Base-by-base conservation (phyloP, 75 land plant species). In the Isoetes taiwanensis region DNA sequence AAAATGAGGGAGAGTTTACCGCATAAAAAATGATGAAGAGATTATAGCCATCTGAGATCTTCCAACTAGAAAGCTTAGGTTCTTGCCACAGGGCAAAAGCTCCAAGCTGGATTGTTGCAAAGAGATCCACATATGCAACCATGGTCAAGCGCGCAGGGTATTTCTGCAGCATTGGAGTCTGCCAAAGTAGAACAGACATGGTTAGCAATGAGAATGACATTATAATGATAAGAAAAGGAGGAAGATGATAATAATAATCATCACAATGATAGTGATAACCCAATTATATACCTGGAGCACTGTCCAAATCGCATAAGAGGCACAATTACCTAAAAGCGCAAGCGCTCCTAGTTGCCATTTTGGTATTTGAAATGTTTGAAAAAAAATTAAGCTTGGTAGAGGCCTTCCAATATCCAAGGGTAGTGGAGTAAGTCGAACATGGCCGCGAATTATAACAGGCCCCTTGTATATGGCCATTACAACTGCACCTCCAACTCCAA, bases 391-490 rank as follows among this genome's bases (percentile, higher is more conserved):
- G 34, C 57, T 31, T 25, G 17, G 34, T n/a, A 56, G 17, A 32
- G 57, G 69, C 67, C 30, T 43, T 61, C 0, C 69, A 73, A 38
- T 70, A 69, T 20, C 50, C 64, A 0, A 66, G 37, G 30, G 30
- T 23, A 28, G 21, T 24, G 6, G 35, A 40, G n/a, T n/a, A n/a
- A n/a, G n/a, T n/a, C n/a, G n/a, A n/a, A n/a, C n/a, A n/a, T n/a
- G n/a, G n/a, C n/a, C n/a, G n/a, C n/a, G n/a, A n/a, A n/a, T 37
- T 9, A 82, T 64, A 1, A 56, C 21, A 8, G 84, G 82, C 11
- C 97, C 97, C 41, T 86, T 86, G 80, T 86, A 90, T 4, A 86
- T 46, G 1, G 94, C 76, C 52, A 90, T 90, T 9, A 83, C 65
- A 10, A 75, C 43, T 9, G 97, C 97, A 0, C 97, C 97, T 2